These are phyloP conservation scores for Bipolaris bicolor DNA, from an alignment of 2,329 filamentous ascomycete genomes.

Conservation along the genomic window DNA sequence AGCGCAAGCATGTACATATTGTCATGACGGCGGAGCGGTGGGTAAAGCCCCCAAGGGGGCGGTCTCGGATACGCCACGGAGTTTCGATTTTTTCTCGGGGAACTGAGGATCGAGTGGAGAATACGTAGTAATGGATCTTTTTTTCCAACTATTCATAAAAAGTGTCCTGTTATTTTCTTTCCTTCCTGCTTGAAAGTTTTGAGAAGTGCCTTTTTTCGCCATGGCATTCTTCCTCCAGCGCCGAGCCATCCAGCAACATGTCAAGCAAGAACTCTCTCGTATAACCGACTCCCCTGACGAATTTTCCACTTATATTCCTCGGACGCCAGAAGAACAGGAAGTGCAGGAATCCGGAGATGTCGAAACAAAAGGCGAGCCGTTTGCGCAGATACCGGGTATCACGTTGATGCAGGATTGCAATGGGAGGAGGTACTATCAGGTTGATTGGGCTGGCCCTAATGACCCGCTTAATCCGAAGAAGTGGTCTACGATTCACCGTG, in stretches of 20 bases:
- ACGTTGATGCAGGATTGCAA: conserved; percentile 10
- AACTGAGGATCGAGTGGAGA: neutral
- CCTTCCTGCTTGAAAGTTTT: neutral
- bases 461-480: conserved; percentile 11
- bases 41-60: neutral
- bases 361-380: conserved; percentile 4
- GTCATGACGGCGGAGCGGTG: neutral
- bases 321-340: neutral
- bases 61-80: conserved; percentile 6
- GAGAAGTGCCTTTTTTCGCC: neutral
- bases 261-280: conserved; percentile 6
- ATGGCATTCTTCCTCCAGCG: conserved; percentile 14
- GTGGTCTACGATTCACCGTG: conserved; percentile 10
- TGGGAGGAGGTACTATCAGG: conserved; percentile 9
- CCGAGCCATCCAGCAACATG: conserved; percentile 4
- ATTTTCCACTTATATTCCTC: neutral
- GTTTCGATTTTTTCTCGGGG: conserved; percentile 1
- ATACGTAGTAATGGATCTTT: neutral
- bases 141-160: neutral
- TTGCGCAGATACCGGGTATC: conserved; percentile 8
- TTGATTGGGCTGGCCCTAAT: conserved; percentile 9
- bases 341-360: neutral
- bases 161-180: neutral
- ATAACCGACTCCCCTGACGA: conserved; percentile 4
- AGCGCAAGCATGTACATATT: neutral